Base-by-base conservation (phyloP, 108 stramenopile species). In the Discostella pseudostelligera region DNA sequence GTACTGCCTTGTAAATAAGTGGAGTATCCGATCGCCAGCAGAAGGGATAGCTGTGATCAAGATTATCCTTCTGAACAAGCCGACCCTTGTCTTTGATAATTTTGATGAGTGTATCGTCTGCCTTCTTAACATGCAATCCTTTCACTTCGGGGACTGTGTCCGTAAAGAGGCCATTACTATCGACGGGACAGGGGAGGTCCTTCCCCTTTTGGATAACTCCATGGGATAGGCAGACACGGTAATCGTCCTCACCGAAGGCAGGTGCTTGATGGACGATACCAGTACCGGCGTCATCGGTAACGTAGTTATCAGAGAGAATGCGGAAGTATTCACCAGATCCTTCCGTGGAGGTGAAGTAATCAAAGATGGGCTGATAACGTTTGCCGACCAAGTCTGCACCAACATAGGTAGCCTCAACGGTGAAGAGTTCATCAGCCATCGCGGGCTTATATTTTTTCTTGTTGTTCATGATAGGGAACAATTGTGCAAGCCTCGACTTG, bases 211-310 rank as follows among this genome's bases (percentile, higher is more conserved):
- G 59, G 70, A 99, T 94, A 35, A 99, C 80, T 16, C 89, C 92
- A 54, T 96, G 80, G 12, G 88, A 92, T 62, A 98, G 53, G 80
- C 99, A 99, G 14, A 99, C 99, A 28, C 99, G 94, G 88, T 97
- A 98, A 95, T 99, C 99, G 83, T 99, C 99, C 74, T 99, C 99
- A 62, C 99, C 99, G 79, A 99, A 99, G 32, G 96, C 99, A 0
- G 99, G 97, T 0, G 99, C 97, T 81, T 99, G 96, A 82, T 99
- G 99, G 39, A 99, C 99, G 50, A 99, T 93, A 37, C 99, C 99
- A 0, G 99, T 99, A 70, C 99, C 99, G 26, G 96, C 92, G 68
- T 99, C 99, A 68, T 96, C 96, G 11, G 96, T 99, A 3, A 99
- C 99, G 70, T 99, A 99, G 8, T 80, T 76, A 56, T 99, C 99